Conservation (phyloP, 2,329 filamentous ascomycete species). For the Colletotrichum ledebouriae region DNA sequence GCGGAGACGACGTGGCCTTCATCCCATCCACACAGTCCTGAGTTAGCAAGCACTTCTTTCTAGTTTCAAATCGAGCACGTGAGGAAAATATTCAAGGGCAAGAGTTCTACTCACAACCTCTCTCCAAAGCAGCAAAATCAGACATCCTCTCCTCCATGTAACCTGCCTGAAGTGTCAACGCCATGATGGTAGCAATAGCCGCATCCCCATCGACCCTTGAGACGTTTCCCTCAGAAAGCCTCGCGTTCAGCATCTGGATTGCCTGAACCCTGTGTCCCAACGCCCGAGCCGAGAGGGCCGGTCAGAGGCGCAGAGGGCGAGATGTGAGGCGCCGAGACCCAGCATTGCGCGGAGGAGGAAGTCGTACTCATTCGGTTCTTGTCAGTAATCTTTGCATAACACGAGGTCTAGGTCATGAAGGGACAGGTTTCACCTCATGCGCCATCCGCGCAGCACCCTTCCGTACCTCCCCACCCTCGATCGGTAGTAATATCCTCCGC, state of each 20-base stretch:
- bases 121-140: slow-evolving; percentile 56
- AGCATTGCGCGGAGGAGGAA: slow-evolving; percentile 59
- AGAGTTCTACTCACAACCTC: slow-evolving; percentile 50
- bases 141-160: slow-evolving; percentile 56
- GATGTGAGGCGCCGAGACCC: slow-evolving; percentile 56
- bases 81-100: neutral
- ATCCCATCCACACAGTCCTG: too few species aligned
- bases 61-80: too few species aligned
- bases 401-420: neutral
- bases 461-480: slow-evolving; percentile 54
- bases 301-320: slow-evolving; percentile 46
- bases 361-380: slow-evolving; percentile 51
- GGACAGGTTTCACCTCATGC: slow-evolving; percentile 48
- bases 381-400: neutral
- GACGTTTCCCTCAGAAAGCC: slow-evolving; percentile 48
- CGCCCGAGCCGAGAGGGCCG: slow-evolving; percentile 41
- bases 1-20: slow-evolving; percentile 48
- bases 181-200: slow-evolving; percentile 53
- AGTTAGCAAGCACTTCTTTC: too few species aligned
- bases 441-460: slow-evolving; percentile 53
- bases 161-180: slow-evolving; percentile 54
- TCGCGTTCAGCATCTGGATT: slow-evolving; percentile 53
- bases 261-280: slow-evolving; percentile 54
- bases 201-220: slow-evolving; percentile 53
- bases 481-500: slow-evolving; percentile 59